Evolutionary conservation across 768 basidiomycete genomes (phyloP), one percentile per base, ranked within the genome.

Genomic region (Amanita jacksonii): DNA sequence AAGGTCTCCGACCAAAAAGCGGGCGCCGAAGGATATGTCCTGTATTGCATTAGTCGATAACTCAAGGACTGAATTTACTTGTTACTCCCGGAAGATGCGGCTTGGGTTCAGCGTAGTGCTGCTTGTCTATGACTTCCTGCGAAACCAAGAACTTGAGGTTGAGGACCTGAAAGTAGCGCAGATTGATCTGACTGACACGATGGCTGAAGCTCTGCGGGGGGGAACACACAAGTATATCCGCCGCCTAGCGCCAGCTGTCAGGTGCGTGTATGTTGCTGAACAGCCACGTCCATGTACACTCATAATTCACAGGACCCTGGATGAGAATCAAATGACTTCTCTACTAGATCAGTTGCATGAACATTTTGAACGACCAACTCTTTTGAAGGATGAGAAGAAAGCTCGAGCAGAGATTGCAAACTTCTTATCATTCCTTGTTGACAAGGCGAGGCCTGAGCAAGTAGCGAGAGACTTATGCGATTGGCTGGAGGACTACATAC

Each of bases 401-500:
- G 43, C 43, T 13, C 35, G 43, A 38, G 25, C 20, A 27, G 20
- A 45, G 10, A 31, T 45, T n/a, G 7, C 36, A 72, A 27, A 59
- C 68, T 1, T 38, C 35, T 28, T 45, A 15, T 23, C 44, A 16
- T 16, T 43, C 18, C 35, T 38, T 24, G 46, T 43, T 7, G 46
- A 51, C 16, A 43, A 41, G 36, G 42, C 43, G 32, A 51, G 19
- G 3, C 39, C 45, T 39, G 45, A 24, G 5, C 37, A 48, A 3
- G 38, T 56, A 23, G 56, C 61, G 1, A 58, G 52, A 0, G 59
- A 56, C 12, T 48, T 81, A 20, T 67, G 69, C 0, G 62, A 68
- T 5, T 81, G 76, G 79, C 47, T 85, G 0, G 57, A 61, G 5
- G 57, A 58, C 0, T 79, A 73, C 47, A 60, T 81, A 20, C 62